phyloP scores from a whole-genome alignment of 306 rosid species.

The Dryas alaskensis region DNA sequence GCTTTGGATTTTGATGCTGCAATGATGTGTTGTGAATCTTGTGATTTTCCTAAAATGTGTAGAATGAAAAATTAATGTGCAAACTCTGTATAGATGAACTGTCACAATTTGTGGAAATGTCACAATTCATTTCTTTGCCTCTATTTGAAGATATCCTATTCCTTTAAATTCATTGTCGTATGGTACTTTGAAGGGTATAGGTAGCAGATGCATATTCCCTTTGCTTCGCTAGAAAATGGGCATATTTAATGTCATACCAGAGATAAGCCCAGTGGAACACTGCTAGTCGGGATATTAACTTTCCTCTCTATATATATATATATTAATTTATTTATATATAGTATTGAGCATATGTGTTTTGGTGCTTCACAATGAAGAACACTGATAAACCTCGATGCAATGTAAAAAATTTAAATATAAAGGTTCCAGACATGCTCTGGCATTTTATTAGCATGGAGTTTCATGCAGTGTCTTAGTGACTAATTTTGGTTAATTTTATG shows the following conservation, averaged over 20 bases:
- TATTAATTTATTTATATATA: not conserved
- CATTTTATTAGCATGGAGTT: not conserved
- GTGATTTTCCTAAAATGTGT: not conserved
- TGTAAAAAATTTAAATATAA: not conserved
- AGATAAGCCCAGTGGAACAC: not conserved
- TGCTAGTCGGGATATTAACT: not conserved
- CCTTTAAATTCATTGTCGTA: not conserved
- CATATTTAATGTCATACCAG: not conserved
- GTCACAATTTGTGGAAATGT: not conserved
- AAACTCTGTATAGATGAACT: not conserved
- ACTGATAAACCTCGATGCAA: not conserved
- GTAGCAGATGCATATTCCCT: not conserved
- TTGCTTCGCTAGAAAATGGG: not conserved
- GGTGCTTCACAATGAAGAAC: not conserved
- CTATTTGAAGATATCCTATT: not conserved
- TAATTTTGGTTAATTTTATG: not conserved
- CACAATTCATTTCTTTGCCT: not conserved
- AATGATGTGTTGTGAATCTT: not conserved
- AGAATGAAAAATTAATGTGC: not conserved
- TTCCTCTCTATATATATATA: not conserved
- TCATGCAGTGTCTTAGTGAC: not conserved
- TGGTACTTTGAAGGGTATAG: slow-evolving; percentile 2
- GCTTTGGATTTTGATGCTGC: not conserved
- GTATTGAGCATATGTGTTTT: not conserved
- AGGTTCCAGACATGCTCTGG: not conserved